Evolutionary conservation across 805 yeast species (phyloP), one percentile per base, ranked within the genome.

Genomic region (Hanseniaspora clermontiae): DNA sequence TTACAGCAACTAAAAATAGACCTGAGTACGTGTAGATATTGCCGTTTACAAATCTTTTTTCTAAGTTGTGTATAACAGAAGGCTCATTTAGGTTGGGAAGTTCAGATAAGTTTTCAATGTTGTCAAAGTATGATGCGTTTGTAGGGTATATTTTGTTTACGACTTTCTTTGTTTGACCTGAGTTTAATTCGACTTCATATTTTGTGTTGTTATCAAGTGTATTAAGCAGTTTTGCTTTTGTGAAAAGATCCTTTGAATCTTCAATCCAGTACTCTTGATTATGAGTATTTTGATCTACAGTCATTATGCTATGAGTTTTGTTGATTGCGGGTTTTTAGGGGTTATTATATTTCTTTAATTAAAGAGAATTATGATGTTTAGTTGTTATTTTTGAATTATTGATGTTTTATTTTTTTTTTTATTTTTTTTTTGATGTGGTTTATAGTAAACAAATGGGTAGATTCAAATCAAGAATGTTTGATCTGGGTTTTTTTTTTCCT

Each of bases 1-100:
- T 93, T 51, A 93, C 82, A 0, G 98, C 97, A 14, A 93, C 99
- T 60, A 93, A 74, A 64, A 93, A 93, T 8, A 93, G 77, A 5
- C 99, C 99, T 0, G 97, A 90, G 66, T 89, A 89, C 0, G 99
- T 93, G 70, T 91, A 88, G 51, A 93, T 90, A 64, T 78, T 65
- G 66, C 88, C 95, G 60, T 82, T 83, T 58, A 72, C 67, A 69
- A 90, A 93, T 63, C 99, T 77, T 51, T 82, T 71, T 61, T 81
- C 79, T 60, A 93, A 69, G 66, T 93, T 93, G 70, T 88, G 77
- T 10, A 93, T 78, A n/a, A 93, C 97, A 0, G 96, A 85, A 0
- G 98, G 95, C 66, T 93, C 99, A 67, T 91, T 93, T 59, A 93
- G 74, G 68, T 83, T 88, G 0, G 99, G 93, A 60, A 93, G 74